These are phyloP conservation scores for Aphanomyces astaci DNA, from an alignment of 352 stramenopile species.

Conservation along the genomic window DNA sequence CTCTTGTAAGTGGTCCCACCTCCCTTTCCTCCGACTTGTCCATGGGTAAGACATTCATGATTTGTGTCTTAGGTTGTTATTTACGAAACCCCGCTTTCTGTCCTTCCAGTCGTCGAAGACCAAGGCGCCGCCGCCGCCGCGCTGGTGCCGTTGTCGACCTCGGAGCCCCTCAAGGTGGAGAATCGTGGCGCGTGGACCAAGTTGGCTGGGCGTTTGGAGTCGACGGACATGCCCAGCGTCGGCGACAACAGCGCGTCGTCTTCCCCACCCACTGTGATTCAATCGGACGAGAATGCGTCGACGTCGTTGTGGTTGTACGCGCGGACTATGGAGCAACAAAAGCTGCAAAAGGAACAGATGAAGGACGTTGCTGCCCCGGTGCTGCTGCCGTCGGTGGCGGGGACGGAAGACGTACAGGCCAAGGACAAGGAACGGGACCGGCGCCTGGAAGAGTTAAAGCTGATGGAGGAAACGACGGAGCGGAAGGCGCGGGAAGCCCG, in stretches of 20 bases:
- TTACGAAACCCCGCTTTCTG: slow-evolving; percentile 26
- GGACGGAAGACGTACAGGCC: slow-evolving; percentile 37
- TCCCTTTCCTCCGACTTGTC: slow-evolving; percentile 41
- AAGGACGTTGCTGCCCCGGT: too few relatives aligned
- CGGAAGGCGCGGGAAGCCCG: slow-evolving; percentile 46
- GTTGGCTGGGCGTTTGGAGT: slow-evolving; percentile 69
- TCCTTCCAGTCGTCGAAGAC: slow-evolving; percentile 48
- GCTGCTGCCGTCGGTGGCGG: background rate
- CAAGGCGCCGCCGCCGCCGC: too few relatives aligned
- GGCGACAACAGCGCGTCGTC: slow-evolving; percentile 30
- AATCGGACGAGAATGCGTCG: slow-evolving; percentile 55
- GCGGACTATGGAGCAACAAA: slow-evolving; percentile 80
- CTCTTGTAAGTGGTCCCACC: slow-evolving; percentile 44
- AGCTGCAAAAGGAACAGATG: slow-evolving; percentile 72
- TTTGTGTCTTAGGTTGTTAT: slow-evolving; percentile 27
- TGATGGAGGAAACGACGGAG: slow-evolving; percentile 48
- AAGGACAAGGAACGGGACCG: slow-evolving; percentile 63
- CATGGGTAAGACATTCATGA: slow-evolving; percentile 33
- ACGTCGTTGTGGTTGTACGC: slow-evolving; percentile 79
- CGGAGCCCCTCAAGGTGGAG: slow-evolving; percentile 73
- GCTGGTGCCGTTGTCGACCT: too few relatives aligned
- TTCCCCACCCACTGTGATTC: slow-evolving; percentile 42
- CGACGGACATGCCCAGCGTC: background rate
- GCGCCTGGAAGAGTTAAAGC: slow-evolving; percentile 56
- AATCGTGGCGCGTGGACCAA: slow-evolving; percentile 80